These are phyloP conservation scores for Xylaria multiplex DNA, from an alignment of 2,329 filamentous ascomycete genomes.

Conservation along the genomic window DNA sequence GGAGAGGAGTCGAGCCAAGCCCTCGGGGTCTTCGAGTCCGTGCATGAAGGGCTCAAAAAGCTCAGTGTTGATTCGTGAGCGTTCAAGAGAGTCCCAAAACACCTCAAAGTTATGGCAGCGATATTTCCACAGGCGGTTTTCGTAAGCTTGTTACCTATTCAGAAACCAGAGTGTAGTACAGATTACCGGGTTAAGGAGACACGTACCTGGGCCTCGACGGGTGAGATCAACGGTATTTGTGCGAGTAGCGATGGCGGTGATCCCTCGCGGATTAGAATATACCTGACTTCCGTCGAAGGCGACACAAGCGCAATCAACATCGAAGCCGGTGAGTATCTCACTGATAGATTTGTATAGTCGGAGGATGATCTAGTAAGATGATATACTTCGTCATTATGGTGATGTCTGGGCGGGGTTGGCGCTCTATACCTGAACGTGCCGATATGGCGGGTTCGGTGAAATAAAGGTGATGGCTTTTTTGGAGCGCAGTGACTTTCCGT, in stretches of 20 bases:
- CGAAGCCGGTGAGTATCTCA: constrained; percentile 7
- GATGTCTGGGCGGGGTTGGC: neutral
- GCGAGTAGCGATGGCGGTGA: constrained; percentile 6
- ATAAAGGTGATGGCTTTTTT: constrained; percentile 11
- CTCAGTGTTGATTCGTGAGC: neutral
- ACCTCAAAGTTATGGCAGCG: constrained; percentile 1
- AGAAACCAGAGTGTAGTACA: neutral
- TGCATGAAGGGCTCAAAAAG: neutral
- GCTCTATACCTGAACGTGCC: constrained; percentile 3
- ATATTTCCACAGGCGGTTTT: constrained; percentile 4
- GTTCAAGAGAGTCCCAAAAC: constrained; percentile 4
- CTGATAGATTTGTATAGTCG: constrained; percentile 14
- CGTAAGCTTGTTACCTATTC: constrained; percentile 5
- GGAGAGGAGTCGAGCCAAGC: neutral
- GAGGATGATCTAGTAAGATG: constrained; percentile 6
- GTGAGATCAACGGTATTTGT: constrained; percentile 4
- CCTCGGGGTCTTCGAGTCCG: neutral
- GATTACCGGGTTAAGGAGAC: neutral
- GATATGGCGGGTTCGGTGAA: constrained; percentile 7
- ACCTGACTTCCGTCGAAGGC: constrained; percentile 12
- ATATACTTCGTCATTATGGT: neutral
- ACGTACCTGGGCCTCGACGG: constrained; percentile 6
- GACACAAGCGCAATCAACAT: constrained; percentile 10
- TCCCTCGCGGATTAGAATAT: constrained; percentile 4
- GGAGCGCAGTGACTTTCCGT: neutral